Base-by-base conservation (phyloP, 2,329 filamentous ascomycete species). In the Xylaria sp. region DNA sequence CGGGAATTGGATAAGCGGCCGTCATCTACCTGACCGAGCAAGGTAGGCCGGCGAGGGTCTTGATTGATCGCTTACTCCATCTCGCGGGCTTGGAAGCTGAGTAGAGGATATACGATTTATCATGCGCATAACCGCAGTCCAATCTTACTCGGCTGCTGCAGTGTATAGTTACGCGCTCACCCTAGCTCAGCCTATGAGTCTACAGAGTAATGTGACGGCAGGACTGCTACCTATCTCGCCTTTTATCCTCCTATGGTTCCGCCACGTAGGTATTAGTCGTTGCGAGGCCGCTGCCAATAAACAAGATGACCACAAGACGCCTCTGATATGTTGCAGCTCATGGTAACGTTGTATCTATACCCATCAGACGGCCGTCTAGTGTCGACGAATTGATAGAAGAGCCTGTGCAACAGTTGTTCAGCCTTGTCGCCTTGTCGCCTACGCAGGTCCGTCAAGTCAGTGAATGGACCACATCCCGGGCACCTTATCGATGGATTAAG, bases 1-100 rank as follows among this genome's bases (percentile, higher is more conserved):
- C 52, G 45, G 42, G 48, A 53, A 52, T 60, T 49, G 26, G 39
- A 43, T 50, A 19, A 51, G 45, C 39, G 52, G 52, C 42, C 24
- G 57, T 57, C 49, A 60, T 54, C 39, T 7, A 7, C 11, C 29
- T 13, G 24, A 26, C 24, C 24, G 6, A 26, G 24, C 24, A 5
- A 26, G 24, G 6, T 9, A 26, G 24, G 9, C 29, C 29, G 5
- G 11, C 11, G 29, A 34, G 29, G 11, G n/a, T n/a, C n/a, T n/a
- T 34, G 16, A 4, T 13, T 11, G 5, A 34, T 34, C 5, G 16
- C 29, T 34, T 34, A 7, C 16, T 34, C 29, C 6, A 34, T 7
- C 11, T 34, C 3, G 29, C 16, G n/a, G n/a, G 11, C 29, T 34
- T 34, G 9, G 5, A 26, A 26, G 24, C 24, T 9, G 24, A n/a